These are phyloP conservation scores for Globisporangium acanthophoron DNA, from an alignment of 352 stramenopile genomes.

Conservation along the genomic window DNA sequence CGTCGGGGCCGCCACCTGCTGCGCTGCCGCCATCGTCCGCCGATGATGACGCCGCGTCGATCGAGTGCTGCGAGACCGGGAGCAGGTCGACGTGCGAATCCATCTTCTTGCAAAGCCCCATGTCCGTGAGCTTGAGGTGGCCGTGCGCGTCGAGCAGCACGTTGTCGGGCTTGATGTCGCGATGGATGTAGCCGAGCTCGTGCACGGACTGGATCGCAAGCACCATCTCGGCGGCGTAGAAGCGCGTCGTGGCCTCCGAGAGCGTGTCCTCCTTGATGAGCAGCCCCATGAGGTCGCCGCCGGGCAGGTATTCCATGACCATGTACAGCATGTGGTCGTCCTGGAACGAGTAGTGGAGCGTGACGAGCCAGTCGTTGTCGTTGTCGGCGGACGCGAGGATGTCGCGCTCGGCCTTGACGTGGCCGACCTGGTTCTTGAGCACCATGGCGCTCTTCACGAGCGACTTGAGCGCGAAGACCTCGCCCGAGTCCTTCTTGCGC, in stretches of 20 bases:
- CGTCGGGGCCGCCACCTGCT: constrained; percentile 22
- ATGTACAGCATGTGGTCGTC: constrained; percentile 81
- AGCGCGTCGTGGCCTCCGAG: constrained; percentile 78
- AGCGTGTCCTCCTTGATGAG: constrained; percentile 99
- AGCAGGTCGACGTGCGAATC: constrained; percentile 83
- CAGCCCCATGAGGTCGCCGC: constrained; percentile 98
- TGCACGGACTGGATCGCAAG: constrained; percentile 98
- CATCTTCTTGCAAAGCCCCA: constrained; percentile 97
- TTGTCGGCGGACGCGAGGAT: constrained; percentile 92
- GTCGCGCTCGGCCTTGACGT: constrained; percentile 97
- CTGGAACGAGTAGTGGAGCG: constrained; percentile 98
- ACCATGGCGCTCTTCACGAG: constrained; percentile 90
- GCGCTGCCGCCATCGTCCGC: constrained; percentile 1
- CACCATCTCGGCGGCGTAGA: constrained; percentile 98
- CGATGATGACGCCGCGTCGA: constrained; percentile 20
- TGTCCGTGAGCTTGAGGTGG: constrained; percentile 99
- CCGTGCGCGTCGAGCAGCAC: constrained; percentile 96
- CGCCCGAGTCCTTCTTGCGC: constrained; percentile 74
- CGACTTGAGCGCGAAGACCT: constrained; percentile 91
- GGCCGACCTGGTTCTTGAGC: constrained; percentile 92
- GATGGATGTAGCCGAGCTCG: constrained; percentile 97
- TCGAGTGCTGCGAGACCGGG: constrained; percentile 70
- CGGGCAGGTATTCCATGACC: constrained; percentile 99
- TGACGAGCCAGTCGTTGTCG: constrained; percentile 97
- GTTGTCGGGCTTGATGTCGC: constrained; percentile 98